Evolutionary conservation across 1,284 basidiomycete genomes (phyloP).

Genomic region (Vanrija humicola): DNA sequence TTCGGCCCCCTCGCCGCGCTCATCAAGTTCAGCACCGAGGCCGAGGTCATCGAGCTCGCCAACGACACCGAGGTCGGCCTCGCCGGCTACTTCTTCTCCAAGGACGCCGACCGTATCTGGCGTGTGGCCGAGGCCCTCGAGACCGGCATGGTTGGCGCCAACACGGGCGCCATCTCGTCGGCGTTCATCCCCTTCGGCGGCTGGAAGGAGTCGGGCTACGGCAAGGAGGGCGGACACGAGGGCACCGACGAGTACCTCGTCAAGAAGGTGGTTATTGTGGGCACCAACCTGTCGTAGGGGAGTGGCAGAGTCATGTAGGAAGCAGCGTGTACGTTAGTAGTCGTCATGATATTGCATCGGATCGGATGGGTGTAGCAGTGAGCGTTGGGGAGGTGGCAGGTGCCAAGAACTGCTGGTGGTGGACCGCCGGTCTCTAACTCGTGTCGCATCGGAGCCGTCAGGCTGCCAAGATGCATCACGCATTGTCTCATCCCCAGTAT

Average conservation of each 20-base stretch:
- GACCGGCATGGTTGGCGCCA: slow-evolving; percentile 73
- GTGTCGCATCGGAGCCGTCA: too few species aligned
- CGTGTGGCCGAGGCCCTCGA: slow-evolving; percentile 96
- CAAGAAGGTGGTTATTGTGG: slow-evolving; percentile 40
- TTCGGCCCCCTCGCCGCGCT: slow-evolving; percentile 68
- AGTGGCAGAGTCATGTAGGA: too few species aligned
- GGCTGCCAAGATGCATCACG: too few species aligned
- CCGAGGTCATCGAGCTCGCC: slow-evolving; percentile 80
- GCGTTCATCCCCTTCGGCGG: slow-evolving; percentile 90
- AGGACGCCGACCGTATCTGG: slow-evolving; percentile 87
- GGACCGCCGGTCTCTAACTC: too few species aligned
- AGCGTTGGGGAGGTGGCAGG: too few species aligned
- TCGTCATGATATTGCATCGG: too few species aligned
- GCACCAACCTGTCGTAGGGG: slow-evolving; percentile 10
- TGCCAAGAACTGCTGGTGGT: too few species aligned
- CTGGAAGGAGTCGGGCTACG: slow-evolving; percentile 47
- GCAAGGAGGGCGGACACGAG: slow-evolving; percentile 42
- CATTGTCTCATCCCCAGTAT: too few species aligned
- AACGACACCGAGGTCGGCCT: slow-evolving; percentile 83
- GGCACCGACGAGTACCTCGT: slow-evolving; percentile 44
- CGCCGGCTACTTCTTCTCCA: slow-evolving; percentile 86
- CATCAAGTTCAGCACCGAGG: slow-evolving; percentile 83
- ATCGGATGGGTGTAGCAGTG: too few species aligned
- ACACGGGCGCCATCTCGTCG: slow-evolving; percentile 65
- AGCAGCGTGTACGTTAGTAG: too few species aligned